Evolutionary conservation across 169 alveolate genomes (phyloP), one percentile per base, ranked within the genome.

Genomic region (Fabrea salina): DNA sequence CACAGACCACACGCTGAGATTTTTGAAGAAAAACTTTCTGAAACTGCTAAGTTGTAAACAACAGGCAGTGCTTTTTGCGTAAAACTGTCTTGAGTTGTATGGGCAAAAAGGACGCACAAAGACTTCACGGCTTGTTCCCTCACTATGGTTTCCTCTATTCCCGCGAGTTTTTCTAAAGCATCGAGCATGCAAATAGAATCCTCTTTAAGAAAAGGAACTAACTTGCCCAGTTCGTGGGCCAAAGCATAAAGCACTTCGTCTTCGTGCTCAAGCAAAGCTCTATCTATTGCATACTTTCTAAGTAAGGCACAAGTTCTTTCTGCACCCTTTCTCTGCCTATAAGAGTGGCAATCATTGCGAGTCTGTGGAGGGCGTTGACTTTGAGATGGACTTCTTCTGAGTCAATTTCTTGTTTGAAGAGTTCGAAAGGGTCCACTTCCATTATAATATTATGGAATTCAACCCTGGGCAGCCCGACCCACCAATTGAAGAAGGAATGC

Each of bases 241-340:
- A 91, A 77, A 19, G 95, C 93, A 66, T 86, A 91, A 5, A 91
- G 86, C 1, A 87, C 90, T 84, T 91, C 95, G 64, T 91, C 95
- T 57, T 86, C 92, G 58, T 88, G 92, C 2, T 27, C 64, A 19
- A 27, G 58, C 19, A 35, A 32, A 0, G 64, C 44, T 27, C 19
- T 1, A 35, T 50, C 47, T 35, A 53, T 44, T 41, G 50, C 6
- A 61, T 82, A 84, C 89, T 58, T 51, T 80, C 89, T 49, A 91
- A 54, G 71, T 75, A 88, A 5, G 95, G 93, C 40, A 91, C 44
- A 11, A 91, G 78, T 30, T 78, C 56, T 54, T 74, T 68, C 53
- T 72, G 79, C 44, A 79, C 83, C n/a, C 79, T 87, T 8, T 87
- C 93, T 35, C 56, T 50, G 2, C 93, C 91, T 33, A 91, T 58